A percentile compares a stretch with the other conserved stretches of the same genome.
These are phyloP conservation scores for Paratinospora sagittata DNA, from an alignment of 164 flowering plant genomes.

Conservation along the genomic window DNA sequence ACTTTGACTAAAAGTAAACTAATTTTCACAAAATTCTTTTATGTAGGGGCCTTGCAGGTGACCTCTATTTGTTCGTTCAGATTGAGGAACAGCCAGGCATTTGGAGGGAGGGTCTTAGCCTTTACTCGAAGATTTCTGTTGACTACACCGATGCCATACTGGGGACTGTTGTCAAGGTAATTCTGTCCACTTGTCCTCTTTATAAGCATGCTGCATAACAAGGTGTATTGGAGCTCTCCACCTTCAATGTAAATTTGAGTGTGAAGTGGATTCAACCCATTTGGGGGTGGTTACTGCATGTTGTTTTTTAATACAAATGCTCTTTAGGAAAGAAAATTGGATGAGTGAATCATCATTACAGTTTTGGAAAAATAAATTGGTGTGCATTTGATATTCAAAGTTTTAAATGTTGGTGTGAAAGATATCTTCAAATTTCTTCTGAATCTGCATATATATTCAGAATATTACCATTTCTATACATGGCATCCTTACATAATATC, in stretches of 20 bases:
- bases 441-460: not conserved
- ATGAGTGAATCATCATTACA: not conserved
- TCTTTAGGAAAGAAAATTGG: not conserved
- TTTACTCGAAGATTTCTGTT: slow-evolving; percentile 62
- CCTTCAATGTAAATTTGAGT: not conserved
- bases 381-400: too few relatives aligned
- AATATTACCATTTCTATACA: slow-evolving; percentile 3
- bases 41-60: slow-evolving; percentile 68
- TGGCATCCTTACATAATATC: slow-evolving; percentile 13
- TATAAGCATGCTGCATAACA: not conserved
- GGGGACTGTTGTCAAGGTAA: slow-evolving; percentile 70
- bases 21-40: slow-evolving; percentile 4
- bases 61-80: slow-evolving; percentile 62
- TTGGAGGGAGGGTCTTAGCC: slow-evolving; percentile 68
- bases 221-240: not conserved
- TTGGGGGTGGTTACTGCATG: not conserved
- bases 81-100: slow-evolving; percentile 63
- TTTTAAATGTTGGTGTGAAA: not conserved
- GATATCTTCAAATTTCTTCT: not conserved
- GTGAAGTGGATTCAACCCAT: not conserved
- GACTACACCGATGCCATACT: slow-evolving; percentile 87
- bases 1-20: slow-evolving; percentile 2
- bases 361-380: not conserved
- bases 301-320: not conserved
- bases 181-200: not conserved